Conservation (phyloP, 1,139 yeast genomes). For the Hemisphaericaspora subhashii region DNA sequence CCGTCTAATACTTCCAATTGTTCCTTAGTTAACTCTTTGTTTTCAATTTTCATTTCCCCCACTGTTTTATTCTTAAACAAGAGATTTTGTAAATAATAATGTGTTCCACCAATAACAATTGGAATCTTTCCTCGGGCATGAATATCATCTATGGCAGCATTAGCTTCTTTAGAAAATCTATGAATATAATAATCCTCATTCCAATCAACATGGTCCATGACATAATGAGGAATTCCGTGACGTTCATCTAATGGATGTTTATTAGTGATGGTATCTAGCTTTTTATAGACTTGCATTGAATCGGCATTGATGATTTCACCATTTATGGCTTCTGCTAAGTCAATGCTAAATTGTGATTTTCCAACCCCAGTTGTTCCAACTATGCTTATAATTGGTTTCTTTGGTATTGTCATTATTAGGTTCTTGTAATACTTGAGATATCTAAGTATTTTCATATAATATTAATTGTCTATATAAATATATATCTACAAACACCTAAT, state of each 20-base stretch:
- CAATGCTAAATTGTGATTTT: constrained; percentile 81
- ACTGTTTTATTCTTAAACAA: constrained; percentile 69
- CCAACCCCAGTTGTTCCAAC: constrained; percentile 99
- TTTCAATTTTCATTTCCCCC: constrained; percentile 19
- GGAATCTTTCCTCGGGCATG: constrained; percentile 74
- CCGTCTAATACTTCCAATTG: constrained; percentile 55
- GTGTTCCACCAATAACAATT: constrained; percentile 93
- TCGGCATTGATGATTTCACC: constrained; percentile 96
- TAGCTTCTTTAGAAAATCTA: constrained; percentile 74
- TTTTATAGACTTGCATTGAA: constrained; percentile 90
- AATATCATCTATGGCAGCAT: constrained; percentile 57
- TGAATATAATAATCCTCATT: constrained; percentile 81
- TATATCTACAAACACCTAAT: too few species aligned
- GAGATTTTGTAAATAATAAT: constrained; percentile 80
- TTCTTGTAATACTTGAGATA: constrained; percentile 25
- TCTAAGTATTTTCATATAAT: constrained; percentile 1
- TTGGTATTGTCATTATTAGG: constrained; percentile 26
- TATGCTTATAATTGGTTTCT: constrained; percentile 57
- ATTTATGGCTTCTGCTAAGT: constrained; percentile 69
- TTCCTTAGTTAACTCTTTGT: constrained; percentile 30
- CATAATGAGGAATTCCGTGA: constrained; percentile 74
- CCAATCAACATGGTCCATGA: constrained; percentile 84
- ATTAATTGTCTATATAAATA: neutral
- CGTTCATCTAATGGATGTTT: constrained; percentile 85
- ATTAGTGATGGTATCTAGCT: constrained; percentile 77